Evolutionary conservation across 176 grass and related monocot genomes (phyloP), one percentile per base, ranked within the genome.

Genomic region (Phoenix dactylifera): DNA sequence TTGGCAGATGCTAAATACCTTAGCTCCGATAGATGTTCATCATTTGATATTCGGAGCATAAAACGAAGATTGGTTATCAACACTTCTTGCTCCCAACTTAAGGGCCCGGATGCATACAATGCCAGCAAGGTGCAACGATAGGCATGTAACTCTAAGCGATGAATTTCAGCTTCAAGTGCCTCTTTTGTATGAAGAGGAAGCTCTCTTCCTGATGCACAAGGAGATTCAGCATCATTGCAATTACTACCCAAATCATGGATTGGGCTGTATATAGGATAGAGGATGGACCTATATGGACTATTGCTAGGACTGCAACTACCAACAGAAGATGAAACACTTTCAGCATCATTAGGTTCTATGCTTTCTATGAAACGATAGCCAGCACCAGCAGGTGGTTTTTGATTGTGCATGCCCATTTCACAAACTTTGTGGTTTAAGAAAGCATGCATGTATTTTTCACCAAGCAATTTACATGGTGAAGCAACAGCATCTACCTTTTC

Each of bases 31-130:
- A 81, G 66, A 69, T 95, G 83, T 58, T 95, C 90, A 28, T 89
- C 74, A 68, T 69, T 76, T 16, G 86, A 84, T 65, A 95, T 70
- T 26, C 89, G 63, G 39, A 95, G 81, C 0, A 51, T 66, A 62
- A 67, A 30, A 15, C 90, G 90, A 10, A 95, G 70, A 55, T 90
- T 60, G 5, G 60, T 74, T 53, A 95, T 74, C 55, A 89, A 58
- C 7, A 58, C 86, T 58, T 68, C 74, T 72, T 87, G 78, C 66
- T 78, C 67, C 90, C 86, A 95, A 32, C 66, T 87, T 16, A 95
- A 53, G 55, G 55, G 30, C 4, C 86, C 83, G 7, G 68, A 71
- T 3, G 79, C 80, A 67, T 87, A 72, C 49, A 95, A 83, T 49
- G 71, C 86, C 75, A 53, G 60, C 71, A 81, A 73, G 17, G 79